Base-by-base conservation (phyloP, 352 stramenopile species). In the Phytophthora macrochlamydospora region DNA sequence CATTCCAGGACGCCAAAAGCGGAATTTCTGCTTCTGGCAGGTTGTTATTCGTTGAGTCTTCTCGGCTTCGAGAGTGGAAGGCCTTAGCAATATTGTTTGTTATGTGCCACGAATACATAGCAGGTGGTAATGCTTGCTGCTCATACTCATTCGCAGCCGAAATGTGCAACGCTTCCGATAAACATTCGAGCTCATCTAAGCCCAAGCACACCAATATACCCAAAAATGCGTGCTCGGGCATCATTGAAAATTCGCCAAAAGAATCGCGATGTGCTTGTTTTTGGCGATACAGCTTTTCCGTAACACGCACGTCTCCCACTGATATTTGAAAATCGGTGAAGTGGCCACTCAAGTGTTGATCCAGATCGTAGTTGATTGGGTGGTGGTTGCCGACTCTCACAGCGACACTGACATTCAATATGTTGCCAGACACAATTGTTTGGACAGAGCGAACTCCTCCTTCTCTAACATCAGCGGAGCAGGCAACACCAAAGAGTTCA, bases 21-120 rank as follows among this genome's bases (percentile, higher is more conserved):
- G 78, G 76, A 18, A 81, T 70, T 53, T 68, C 44, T n/a, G 59
- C 40, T 2, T 42, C 9, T 32, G 18, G 24, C 12, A 45, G 33
- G 1, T 45, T 60, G 38, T 37, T 43, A 33, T n/a, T 44, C 49
- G 32, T 11, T 54, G 63, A 38, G 12, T 3, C 31, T 7, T 69
- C n/a, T 2, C 46, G 29, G 32, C 40, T 46, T 59, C 37, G 38
- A 24, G 53, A n/a, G n/a, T 75, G 75, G 32, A 85, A 86, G 7
- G 44, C 33, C 58, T 81, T 89, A 32, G 64, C 66, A 11, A 88
- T 71, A 31, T 51, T 71, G 56, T 67, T 88, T 24, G 79, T 79
- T 29, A 87, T 61, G 51, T 90, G 70, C 79, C 81, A 90, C 31
- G 72, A 79, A 24, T 80, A 55, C 70, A 90, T 81, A 46, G 75